These are phyloP conservation scores for Lipomyces sp. DNA, from an alignment of 805 yeast genomes.

Conservation along the genomic window DNA sequence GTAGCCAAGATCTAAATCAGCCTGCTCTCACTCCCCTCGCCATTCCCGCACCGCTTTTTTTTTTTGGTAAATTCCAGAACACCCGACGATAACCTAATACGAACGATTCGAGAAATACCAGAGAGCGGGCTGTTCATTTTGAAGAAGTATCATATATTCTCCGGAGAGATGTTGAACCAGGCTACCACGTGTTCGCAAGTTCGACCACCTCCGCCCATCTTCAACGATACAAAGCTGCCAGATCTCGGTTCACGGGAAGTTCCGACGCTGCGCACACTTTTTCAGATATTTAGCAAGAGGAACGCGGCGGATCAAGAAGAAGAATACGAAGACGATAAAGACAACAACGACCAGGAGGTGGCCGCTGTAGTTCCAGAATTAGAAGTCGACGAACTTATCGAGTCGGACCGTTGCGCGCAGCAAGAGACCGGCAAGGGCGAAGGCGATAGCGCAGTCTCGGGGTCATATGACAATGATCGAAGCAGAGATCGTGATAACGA, in stretches of 20 bases:
- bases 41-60: too few relatives aligned
- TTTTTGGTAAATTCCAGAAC: too few relatives aligned
- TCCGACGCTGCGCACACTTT: background rate
- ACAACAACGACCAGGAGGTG: background rate
- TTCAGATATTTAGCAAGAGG: background rate
- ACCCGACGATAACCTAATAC: too few relatives aligned
- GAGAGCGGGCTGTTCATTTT: too few relatives aligned
- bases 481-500: background rate
- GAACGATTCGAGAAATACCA: too few relatives aligned
- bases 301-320: too few relatives aligned
- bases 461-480: background rate
- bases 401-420: background rate
- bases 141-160: too few relatives aligned
- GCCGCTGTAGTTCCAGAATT: background rate
- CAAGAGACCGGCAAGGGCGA: background rate
- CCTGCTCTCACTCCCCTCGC: too few relatives aligned
- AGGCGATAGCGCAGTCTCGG: background rate
- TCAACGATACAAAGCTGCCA: background rate
- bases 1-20: too few relatives aligned
- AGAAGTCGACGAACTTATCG: background rate
- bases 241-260: background rate
- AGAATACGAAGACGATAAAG: background rate
- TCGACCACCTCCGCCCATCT: background rate
- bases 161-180: background rate
- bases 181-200: background rate